Percentiles rank a stretch among this genome's conserved stretches.
phyloP scores from a whole-genome alignment of 352 stramenopile genomes.

The Globisporangium paroecandrum region DNA sequence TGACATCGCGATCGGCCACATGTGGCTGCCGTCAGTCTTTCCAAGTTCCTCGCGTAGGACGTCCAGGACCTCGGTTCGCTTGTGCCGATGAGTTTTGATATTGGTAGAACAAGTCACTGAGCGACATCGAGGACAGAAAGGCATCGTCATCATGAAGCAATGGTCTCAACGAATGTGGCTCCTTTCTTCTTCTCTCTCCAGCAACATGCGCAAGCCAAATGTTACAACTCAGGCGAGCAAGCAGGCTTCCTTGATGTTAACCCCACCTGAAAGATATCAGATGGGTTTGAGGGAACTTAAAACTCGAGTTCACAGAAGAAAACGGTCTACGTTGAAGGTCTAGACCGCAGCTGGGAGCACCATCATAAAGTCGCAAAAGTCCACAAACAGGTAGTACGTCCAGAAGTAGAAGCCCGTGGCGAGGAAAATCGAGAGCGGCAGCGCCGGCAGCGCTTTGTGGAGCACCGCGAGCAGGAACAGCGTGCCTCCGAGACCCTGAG shows the following conservation, averaged over 20 bases:
- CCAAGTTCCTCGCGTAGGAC: not conserved
- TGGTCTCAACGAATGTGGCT: too few relatives aligned
- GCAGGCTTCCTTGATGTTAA: too few relatives aligned
- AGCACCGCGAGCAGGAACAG: constrained; percentile 94
- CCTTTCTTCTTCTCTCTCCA: too few relatives aligned
- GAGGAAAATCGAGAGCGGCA: constrained; percentile 94
- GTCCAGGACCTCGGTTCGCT: not conserved
- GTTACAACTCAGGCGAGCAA: too few relatives aligned
- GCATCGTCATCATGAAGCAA: too few relatives aligned
- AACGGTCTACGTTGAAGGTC: not conserved
- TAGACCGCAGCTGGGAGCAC: constrained; percentile 50
- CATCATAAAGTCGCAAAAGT: constrained; percentile 84
- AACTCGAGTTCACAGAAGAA: too few relatives aligned
- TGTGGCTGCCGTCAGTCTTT: not conserved
- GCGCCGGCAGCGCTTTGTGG: constrained; percentile 91
- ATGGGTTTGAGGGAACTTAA: too few relatives aligned
- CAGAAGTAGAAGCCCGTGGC: constrained; percentile 81
- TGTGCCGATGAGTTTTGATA: not conserved
- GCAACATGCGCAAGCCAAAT: too few relatives aligned
- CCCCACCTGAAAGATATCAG: too few relatives aligned
- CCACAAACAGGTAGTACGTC: constrained; percentile 77
- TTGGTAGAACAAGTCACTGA: not conserved
- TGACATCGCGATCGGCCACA: not conserved
- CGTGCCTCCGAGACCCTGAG: constrained; percentile 86
- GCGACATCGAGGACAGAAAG: too few relatives aligned